Evolutionary conservation across 23 red algal species (phyloP).

Genomic region (Pyropia yezoensis): DNA sequence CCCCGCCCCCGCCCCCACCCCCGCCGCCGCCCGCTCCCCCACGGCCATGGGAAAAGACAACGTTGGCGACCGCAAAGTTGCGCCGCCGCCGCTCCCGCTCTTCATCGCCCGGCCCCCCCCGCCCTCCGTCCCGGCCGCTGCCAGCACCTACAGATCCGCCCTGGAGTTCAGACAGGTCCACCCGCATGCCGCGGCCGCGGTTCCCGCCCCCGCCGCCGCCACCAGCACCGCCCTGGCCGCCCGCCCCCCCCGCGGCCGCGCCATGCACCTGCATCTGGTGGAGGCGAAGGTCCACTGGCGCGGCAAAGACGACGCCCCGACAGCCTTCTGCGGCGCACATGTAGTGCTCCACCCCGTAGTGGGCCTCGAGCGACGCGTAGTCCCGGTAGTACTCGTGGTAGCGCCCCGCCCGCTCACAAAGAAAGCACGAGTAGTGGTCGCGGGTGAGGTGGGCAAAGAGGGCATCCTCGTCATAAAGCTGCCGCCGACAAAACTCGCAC

Average conservation of each 20-base stretch:
- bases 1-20: not conserved
- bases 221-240: not conserved
- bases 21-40: too few species aligned
- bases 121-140: too few species aligned
- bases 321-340: constrained; percentile 54
- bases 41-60: too few species aligned
- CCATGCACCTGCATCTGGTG: constrained; percentile 41
- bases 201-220: not conserved
- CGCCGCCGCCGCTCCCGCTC: too few species aligned
- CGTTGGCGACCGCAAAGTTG: too few species aligned
- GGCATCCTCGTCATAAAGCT: constrained; percentile 66
- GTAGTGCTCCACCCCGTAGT: constrained; percentile 73
- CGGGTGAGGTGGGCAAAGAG: constrained; percentile 74
- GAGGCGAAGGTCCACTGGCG: constrained; percentile 56
- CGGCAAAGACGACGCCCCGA: constrained; percentile 66
- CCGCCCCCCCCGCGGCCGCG: not conserved
- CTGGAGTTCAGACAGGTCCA: too few species aligned
- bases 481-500: constrained; percentile 62
- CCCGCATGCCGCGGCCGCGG: not conserved
- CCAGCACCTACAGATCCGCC: too few species aligned
- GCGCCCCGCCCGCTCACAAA: constrained; percentile 74
- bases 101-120: too few species aligned
- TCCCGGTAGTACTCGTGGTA: constrained; percentile 77
- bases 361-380: constrained; percentile 52
- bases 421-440: constrained; percentile 51